Base-by-base conservation (phyloP, 1,284 basidiomycete species). In the Trametes polyzona region DNA sequence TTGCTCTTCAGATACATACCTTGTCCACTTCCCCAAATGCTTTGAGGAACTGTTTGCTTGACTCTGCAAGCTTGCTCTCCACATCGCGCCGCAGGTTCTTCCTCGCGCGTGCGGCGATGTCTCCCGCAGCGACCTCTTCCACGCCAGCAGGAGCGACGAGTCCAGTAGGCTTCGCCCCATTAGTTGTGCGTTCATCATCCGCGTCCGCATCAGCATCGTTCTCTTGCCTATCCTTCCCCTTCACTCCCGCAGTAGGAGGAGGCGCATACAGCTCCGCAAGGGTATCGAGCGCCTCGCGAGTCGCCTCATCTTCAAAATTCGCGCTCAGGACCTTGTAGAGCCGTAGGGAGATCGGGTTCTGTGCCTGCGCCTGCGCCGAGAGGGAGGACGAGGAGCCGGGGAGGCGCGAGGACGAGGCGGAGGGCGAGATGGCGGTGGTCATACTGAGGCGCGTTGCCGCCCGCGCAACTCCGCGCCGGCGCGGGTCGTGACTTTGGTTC, bases 1-100 rank as follows among this genome's bases (percentile, higher is more conserved):
- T 47, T 10, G 21, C 17, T 41, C 50, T 4, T 5, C 12, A 26
- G 5, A 33, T 26, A 21, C 89, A 64, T 68, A 95, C 94, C 76
- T 91, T 81, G 75, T 97, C 92, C 21, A 97, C 93, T 65, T 93
- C 87, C 11, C 85, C 85, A 57, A 98, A 90, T 0, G 92, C 92
- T 35, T 83, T 79, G 51, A 98, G 73, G 71, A 98, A 96, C 61
- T 85, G 83, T 43, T 83, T 81, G 62, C 92, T 94, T 2, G 93
- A 92, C 50, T 88, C 83, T 0, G 90, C 86, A 36, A 97, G 78
- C 67, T 86, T 88, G 50, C 77, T 78, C 70, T 97, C 95, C 69
- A 96, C 86, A 70, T 98, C 95, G 53, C 86, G 79, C 55, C 92
- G 84, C 49, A 98, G 78, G 67, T 88, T 86, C 69, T 87, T 90